Evolutionary conservation across 2,329 filamentous ascomycete genomes (phyloP).

Genomic region (Talaromyces sp.): DNA sequence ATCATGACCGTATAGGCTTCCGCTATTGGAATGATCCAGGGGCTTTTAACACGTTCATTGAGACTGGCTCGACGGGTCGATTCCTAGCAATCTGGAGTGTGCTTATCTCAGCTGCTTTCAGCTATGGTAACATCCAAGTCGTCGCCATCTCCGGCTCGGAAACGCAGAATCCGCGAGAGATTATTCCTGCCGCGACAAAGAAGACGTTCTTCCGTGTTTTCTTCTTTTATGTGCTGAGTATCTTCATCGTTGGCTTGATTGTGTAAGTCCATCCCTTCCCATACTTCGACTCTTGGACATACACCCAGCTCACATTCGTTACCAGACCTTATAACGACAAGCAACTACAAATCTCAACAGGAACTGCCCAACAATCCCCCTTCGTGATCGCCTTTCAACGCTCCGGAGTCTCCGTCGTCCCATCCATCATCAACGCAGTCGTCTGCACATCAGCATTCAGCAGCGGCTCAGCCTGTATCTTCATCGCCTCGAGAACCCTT

Average conservation of each 20-base stretch:
- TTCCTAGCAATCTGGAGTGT: conserved; percentile 54
- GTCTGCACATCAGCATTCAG: conserved; percentile 75
- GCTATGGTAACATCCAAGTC: conserved; percentile 18
- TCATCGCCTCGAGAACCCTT: conserved; percentile 68
- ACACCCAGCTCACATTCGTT: not conserved
- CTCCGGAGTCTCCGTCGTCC: conserved; percentile 63
- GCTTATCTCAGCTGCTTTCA: conserved; percentile 52
- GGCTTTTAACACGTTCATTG: conserved; percentile 50
- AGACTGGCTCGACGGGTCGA: conserved; percentile 42
- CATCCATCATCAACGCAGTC: conserved; percentile 73
- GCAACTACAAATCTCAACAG: conserved; percentile 14
- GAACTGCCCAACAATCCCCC: conserved; percentile 25
- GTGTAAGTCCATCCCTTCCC: conserved; percentile 3
- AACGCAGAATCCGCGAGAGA: conserved; percentile 41
- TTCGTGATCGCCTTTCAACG: conserved; percentile 46
- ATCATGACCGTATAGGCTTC: conserved; percentile 52
- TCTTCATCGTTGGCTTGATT: conserved; percentile 17
- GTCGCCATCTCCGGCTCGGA: conserved; percentile 17
- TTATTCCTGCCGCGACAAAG: conserved; percentile 58
- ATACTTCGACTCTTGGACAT: not conserved
- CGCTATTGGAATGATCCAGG: conserved; percentile 52
- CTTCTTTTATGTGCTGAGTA: conserved; percentile 56
- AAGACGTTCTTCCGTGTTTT: conserved; percentile 61
- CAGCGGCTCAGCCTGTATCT: conserved; percentile 74
- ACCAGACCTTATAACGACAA: conserved; percentile 11